Evolutionary conservation across 768 basidiomycete genomes (phyloP), one percentile per base, ranked within the genome.

Genomic region (Phaffia australis): DNA sequence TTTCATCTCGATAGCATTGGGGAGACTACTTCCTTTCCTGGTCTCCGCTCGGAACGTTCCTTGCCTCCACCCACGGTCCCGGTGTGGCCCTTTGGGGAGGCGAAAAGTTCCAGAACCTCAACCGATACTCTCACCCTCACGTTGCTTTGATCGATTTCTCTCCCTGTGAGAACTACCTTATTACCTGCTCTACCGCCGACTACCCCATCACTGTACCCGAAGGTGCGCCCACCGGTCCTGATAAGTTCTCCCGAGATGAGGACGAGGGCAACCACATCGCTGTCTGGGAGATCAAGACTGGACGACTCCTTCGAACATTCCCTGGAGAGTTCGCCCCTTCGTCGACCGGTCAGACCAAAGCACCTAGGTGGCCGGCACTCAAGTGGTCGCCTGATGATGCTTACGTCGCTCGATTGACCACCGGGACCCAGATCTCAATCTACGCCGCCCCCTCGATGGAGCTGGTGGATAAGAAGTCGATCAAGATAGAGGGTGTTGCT

Each of bases 381-480:
- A 97, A 95, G 80, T 99, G 94, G 93, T 93, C 89, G 68, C 84
- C 89, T 1, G 94, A 98, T 76, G 95, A 98, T 77, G 87, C 89
- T 76, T 98, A 84, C 76, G 88, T 92, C 70, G 95, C 87, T 29
- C 85, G 93, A 42, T 82, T 90, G 67, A 88, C 88, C 32, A 85
- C 88, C 48, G 90, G 90, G 18, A 85, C 88, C 74, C 89, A 90
- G 80, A 98, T 99, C 79, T 90, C 89, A 72, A 87, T 98, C 48
- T 90, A 98, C 76, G 93, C 97, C 76, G 83, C 93, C 65, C 95
- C 95, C 11, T 82, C 84, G 64, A 94, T 99, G 91, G 84, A 85
- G 73, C 81, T 99, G 63, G 84, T 97, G 66, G 93, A 88, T 71
- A 97, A 94, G 79, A 99, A 97, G 79, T 89, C 87, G 71, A 78